Conservation (phyloP, 2,329 filamentous ascomycete species). For the Paraphoma sp. region DNA sequence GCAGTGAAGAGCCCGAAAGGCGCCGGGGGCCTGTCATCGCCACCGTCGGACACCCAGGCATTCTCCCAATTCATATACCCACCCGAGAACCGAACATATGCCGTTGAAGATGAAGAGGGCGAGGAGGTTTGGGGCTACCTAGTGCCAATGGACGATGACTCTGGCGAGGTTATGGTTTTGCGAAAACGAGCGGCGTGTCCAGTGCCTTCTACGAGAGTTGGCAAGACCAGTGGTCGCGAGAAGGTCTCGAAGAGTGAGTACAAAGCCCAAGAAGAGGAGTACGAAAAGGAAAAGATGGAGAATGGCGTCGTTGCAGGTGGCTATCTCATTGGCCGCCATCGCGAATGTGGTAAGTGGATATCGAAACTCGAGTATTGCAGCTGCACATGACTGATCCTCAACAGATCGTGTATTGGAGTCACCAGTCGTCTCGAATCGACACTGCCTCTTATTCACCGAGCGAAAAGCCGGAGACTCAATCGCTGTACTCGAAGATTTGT, state of each 20-base stretch:
- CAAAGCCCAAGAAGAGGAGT: slow-evolving; percentile 67
- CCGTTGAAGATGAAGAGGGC: slow-evolving; percentile 81
- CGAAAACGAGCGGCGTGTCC: slow-evolving; percentile 76
- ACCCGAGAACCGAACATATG: slow-evolving; percentile 74
- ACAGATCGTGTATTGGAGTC: slow-evolving; percentile 76
- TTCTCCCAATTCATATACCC: slow-evolving; percentile 83
- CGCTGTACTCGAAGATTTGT: slow-evolving; percentile 89
- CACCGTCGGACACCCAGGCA: slow-evolving; percentile 74
- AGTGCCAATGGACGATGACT: slow-evolving; percentile 76
- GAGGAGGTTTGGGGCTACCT: slow-evolving; percentile 97
- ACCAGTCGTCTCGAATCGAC: slow-evolving; percentile 85
- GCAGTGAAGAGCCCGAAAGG: slow-evolving; percentile 44
- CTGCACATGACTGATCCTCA: slow-evolving; percentile 10
- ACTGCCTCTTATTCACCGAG: slow-evolving; percentile 73
- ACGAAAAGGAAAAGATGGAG: slow-evolving; percentile 63
- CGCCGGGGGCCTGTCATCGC: slow-evolving; percentile 60
- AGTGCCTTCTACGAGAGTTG: slow-evolving; percentile 53
- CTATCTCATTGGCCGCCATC: slow-evolving; percentile 90
- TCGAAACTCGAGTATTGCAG: neutral
- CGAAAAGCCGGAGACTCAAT: slow-evolving; percentile 63
- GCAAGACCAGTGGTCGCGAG: slow-evolving; percentile 51
- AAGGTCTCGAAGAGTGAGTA: slow-evolving; percentile 59
- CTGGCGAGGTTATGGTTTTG: slow-evolving; percentile 74
- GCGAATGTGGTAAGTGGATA: slow-evolving; percentile 79
- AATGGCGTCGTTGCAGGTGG: slow-evolving; percentile 72